Evolutionary conservation across 768 basidiomycete species (phyloP).

Genomic region (Clavulina sp.): DNA sequence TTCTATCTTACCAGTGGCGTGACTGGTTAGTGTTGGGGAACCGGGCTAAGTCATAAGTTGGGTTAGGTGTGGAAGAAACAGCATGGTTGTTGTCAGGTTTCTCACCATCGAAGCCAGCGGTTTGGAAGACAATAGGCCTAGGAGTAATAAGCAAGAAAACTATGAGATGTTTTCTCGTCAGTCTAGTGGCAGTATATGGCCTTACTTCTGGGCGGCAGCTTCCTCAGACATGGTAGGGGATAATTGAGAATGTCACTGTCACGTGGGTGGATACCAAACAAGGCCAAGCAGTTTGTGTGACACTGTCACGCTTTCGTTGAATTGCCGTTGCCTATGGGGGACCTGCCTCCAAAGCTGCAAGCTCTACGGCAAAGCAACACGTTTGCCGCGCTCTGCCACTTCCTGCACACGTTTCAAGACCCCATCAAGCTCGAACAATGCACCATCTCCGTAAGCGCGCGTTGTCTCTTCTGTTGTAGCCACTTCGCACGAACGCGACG

Average conservation of each 20-base stretch:
- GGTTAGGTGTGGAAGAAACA: neutral
- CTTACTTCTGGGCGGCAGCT: neutral
- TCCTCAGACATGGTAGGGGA: neutral
- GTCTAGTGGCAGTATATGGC: too few species aligned
- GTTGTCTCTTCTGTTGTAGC: neutral
- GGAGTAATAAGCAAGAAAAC: neutral
- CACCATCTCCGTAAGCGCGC: neutral
- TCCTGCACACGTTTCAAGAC: neutral
- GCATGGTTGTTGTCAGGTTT: neutral
- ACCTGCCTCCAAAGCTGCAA: neutral
- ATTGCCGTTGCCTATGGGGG: too few species aligned
- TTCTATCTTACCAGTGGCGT: constrained; percentile 65
- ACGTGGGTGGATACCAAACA: neutral
- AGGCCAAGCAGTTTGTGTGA: too few species aligned
- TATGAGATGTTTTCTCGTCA: too few species aligned
- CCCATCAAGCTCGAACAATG: neutral
- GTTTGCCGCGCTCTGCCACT: constrained; percentile 1
- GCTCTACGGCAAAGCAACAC: neutral
- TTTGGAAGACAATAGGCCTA: constrained; percentile 82
- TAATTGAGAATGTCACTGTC: neutral
- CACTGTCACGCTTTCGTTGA: too few species aligned
- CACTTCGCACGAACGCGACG: neutral
- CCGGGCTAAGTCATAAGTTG: constrained; percentile 38
- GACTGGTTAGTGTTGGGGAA: constrained; percentile 92
- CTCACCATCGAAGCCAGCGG: constrained; percentile 82